phyloP scores from a whole-genome alignment of 2,329 filamentous ascomycete species.

The Fusarium poae region DNA sequence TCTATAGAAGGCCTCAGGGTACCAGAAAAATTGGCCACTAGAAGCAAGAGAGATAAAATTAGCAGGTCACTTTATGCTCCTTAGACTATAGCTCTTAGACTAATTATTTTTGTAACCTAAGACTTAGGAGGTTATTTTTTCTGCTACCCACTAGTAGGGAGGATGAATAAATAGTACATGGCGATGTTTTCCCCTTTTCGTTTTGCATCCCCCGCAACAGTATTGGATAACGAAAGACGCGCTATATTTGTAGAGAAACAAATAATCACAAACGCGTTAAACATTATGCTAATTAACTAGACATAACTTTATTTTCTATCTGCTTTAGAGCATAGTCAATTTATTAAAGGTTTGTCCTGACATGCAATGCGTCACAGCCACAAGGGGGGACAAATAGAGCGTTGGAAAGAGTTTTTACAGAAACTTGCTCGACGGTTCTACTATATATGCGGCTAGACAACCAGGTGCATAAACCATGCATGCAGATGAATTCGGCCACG shows the following conservation, averaged over 20 bases:
- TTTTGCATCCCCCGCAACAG: conserved; percentile 41
- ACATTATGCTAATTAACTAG: not conserved
- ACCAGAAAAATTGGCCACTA: too few relatives aligned
- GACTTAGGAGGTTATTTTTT: too few relatives aligned
- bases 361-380: conserved; percentile 7
- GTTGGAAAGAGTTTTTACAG: conserved; percentile 5
- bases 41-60: too few relatives aligned
- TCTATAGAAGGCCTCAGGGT: too few relatives aligned
- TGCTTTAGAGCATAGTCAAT: conserved; percentile 2
- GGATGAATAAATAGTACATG: too few relatives aligned
- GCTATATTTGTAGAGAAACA: conserved; percentile 17
- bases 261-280: conserved; percentile 32
- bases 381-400: not conserved
- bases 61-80: too few relatives aligned
- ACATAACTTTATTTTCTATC: conserved; percentile 30
- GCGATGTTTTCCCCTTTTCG: conserved; percentile 29
- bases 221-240: conserved; percentile 37
- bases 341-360: not conserved
- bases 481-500: conserved; percentile 20
- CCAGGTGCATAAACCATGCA: conserved; percentile 29
- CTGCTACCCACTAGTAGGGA: too few relatives aligned
- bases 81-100: too few relatives aligned
- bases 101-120: too few relatives aligned
- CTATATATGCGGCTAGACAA: conserved; percentile 34
- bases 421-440: conserved; percentile 5